Conservation (phyloP, 2,329 filamentous ascomycete species). For the Knoxdaviesia proteae region DNA sequence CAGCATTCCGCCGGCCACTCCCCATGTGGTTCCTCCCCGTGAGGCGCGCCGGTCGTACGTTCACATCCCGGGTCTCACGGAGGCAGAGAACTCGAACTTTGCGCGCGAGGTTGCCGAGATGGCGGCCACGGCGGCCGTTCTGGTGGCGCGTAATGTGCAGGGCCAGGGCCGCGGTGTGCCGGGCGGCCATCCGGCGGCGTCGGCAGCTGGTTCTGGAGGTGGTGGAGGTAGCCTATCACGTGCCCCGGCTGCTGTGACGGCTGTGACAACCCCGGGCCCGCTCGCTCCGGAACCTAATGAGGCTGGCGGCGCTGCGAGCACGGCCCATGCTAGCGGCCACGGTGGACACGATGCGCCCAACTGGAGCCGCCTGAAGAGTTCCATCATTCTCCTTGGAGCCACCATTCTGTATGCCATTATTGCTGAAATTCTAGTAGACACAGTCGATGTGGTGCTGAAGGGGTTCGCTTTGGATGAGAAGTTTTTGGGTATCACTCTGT, state of each 20-base stretch:
- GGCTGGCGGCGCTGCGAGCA: conserved; percentile 9
- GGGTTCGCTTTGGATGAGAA: conserved; percentile 89
- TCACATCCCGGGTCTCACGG: conserved; percentile 49
- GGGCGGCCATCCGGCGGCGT: no score
- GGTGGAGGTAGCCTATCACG: no score
- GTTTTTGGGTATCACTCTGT: conserved; percentile 88
- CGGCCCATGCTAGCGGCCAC: conserved; percentile 12
- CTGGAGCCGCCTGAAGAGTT: conserved; percentile 83
- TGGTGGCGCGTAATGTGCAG: conserved; percentile 59
- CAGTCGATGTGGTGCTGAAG: conserved; percentile 85
- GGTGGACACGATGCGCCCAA: conserved; percentile 96
- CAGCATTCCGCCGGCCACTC: conserved; percentile 17
- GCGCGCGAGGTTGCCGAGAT: conserved; percentile 83
- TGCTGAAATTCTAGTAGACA: conserved; percentile 90
- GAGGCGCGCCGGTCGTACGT: conserved; percentile 21
- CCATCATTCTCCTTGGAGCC: conserved; percentile 69
- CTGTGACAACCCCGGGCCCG: conserved; percentile 19
- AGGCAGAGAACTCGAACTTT: conserved; percentile 62
- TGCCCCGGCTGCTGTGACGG: conserved; percentile 6
- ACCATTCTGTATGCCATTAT: conserved; percentile 91
- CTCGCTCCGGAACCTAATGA: conserved; percentile 16
- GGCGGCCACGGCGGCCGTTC: conserved; percentile 72
- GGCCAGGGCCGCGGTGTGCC: background rate
- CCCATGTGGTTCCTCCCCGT: conserved; percentile 56
- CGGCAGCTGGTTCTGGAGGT: no score